Base-by-base conservation (phyloP, 202 grass and related monocot genomes). In the Eragrostis tef region DNA sequence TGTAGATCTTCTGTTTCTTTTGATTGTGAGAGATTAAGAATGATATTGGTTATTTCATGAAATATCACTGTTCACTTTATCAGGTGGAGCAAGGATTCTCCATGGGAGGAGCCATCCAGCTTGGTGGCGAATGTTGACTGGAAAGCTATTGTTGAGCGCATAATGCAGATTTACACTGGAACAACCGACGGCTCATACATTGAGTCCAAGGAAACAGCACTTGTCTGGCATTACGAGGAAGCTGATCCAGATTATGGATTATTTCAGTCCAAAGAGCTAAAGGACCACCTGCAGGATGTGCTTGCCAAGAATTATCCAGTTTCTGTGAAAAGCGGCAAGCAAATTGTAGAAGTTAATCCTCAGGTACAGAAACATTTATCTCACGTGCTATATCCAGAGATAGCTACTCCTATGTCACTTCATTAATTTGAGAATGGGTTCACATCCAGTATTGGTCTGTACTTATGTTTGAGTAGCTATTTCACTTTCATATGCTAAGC, bases 161-260 rank as follows among this genome's bases (percentile, higher is more conserved):
- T 86, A 42, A 97, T 97, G 94, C 36, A 67, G 48, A 87, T 81
- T 45, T 93, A 93, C 79, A 84, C 46, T 15, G 91, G 90, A 21
- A 57, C 80, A 36, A 97, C 91, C 0, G 87, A 93, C 25, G 94
- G 94, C 29, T 91, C 91, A 39, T 70, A 53, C 31, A 90, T 91
- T 29, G 91, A 97, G 39, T 4, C 22, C 31, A 97, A 97, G 71
- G 89, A 93, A 85, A 90, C 82, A 61, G 83, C 84, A 58, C 71
- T 93, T 21, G 91, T 97, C 26, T 97, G 91, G 94, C 91, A 89
- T 77, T 86, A 93, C 41, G 86, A 86, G 64, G 79, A 97, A 24
- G 88, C 89, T 13, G 94, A 97, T 81, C 86, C 74, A 2, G 88
- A 89, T 65, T 91, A 93, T 65, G 91, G 90, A 61, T 81, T 71